Evolutionary conservation across 345 rosid species (phyloP).

Genomic region (Tarenaya hassleriana): DNA sequence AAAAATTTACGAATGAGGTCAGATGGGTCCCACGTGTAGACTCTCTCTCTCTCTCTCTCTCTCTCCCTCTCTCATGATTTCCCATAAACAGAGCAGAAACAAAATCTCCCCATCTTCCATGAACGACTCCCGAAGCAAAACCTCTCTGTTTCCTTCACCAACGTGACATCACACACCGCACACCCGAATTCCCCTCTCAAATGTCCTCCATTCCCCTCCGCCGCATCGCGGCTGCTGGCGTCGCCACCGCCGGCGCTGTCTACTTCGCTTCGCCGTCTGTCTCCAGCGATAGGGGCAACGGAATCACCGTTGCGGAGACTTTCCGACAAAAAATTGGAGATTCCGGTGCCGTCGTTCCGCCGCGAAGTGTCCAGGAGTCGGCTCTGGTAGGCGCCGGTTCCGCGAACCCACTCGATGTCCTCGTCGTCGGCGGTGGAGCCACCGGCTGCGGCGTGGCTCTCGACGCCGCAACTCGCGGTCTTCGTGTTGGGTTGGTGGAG

Average conservation of each 20-base stretch:
- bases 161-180: too few relatives aligned
- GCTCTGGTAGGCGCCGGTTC: constrained; percentile 39
- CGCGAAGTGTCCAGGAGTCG: constrained; percentile 52
- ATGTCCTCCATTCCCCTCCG: constrained; percentile 47
- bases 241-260: constrained; percentile 23
- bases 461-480: constrained; percentile 64
- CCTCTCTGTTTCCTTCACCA: too few relatives aligned
- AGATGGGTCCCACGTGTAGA: too few relatives aligned
- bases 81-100: too few relatives aligned
- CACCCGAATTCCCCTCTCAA: not conserved
- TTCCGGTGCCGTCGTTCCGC: constrained; percentile 40
- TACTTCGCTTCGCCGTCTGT: constrained; percentile 26
- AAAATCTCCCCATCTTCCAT: too few relatives aligned
- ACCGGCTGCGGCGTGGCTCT: constrained; percentile 78
- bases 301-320: constrained; percentile 28
- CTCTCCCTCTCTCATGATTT: too few relatives aligned
- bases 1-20: too few relatives aligned
- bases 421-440: constrained; percentile 79
- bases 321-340: constrained; percentile 36
- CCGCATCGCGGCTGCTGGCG: constrained; percentile 38
- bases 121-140: too few relatives aligned
- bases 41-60: too few relatives aligned
- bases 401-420: constrained; percentile 53
- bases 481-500: constrained; percentile 71
- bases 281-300: constrained; percentile 36